Conservation (phyloP, 495 filamentous ascomycete genomes). For the Chaetomidium leptoderma region DNA sequence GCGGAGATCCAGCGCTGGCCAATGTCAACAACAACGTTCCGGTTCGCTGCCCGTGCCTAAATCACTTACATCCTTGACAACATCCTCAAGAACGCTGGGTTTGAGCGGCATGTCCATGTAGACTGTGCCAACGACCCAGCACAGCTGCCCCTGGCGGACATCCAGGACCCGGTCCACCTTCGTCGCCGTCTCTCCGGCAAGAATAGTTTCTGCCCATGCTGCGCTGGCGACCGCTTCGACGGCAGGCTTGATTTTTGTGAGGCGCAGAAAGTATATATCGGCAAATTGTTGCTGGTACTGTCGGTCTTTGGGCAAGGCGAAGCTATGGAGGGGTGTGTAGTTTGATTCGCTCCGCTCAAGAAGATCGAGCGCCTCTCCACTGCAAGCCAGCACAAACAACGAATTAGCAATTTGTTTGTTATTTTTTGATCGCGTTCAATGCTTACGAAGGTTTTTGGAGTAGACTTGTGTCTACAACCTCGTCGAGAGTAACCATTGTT, state of each 20-base stretch:
- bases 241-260: slow-evolving; percentile 79
- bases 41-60: not conserved
- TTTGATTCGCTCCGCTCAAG: slow-evolving; percentile 50
- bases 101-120: slow-evolving; percentile 98
- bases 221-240: slow-evolving; percentile 69
- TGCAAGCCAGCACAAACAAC: slow-evolving; percentile 17
- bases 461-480: slow-evolving; percentile 24
- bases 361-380: slow-evolving; percentile 34
- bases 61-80: slow-evolving; percentile 76
- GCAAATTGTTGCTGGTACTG: slow-evolving; percentile 94
- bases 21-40: not conserved
- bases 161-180: slow-evolving; percentile 84
- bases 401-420: slow-evolving; percentile 12
- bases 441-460: slow-evolving; percentile 34
- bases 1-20: slow-evolving; percentile 76
- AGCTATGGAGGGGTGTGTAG: slow-evolving; percentile 74
- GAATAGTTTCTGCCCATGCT: slow-evolving; percentile 73
- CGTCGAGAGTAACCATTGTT: slow-evolving; percentile 34
- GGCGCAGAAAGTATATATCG: slow-evolving; percentile 93
- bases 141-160: slow-evolving; percentile 91
- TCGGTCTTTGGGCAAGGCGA: slow-evolving; percentile 62
- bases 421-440: not conserved
- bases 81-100: slow-evolving; percentile 92
- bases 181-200: slow-evolving; percentile 70
- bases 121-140: slow-evolving; percentile 91